These are phyloP conservation scores for Penicillium turbatum DNA, from an alignment of 495 filamentous ascomycete species.

Conservation along the genomic window DNA sequence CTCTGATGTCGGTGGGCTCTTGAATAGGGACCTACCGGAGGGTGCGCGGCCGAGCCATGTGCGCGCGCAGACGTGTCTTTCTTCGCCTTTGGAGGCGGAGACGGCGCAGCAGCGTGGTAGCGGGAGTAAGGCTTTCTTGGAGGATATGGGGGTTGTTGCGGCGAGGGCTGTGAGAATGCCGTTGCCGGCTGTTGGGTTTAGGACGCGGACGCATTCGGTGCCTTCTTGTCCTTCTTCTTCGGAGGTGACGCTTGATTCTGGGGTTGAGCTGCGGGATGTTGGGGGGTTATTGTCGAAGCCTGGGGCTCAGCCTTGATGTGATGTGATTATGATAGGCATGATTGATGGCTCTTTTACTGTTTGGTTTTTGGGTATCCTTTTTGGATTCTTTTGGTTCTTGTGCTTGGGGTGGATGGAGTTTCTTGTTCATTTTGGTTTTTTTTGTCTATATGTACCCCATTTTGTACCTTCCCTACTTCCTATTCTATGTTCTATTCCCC, in stretches of 20 bases:
- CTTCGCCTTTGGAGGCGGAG: background rate
- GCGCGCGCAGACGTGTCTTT: background rate
- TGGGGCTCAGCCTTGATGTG: background rate
- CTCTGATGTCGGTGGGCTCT: slow-evolving; percentile 66
- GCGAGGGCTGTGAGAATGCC: background rate
- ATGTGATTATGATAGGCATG: slow-evolving; percentile 4
- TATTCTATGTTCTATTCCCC: slow-evolving; percentile 9
- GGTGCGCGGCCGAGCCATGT: background rate
- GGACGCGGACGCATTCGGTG: background rate
- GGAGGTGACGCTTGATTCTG: slow-evolving; percentile 20
- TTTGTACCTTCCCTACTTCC: slow-evolving; percentile 2
- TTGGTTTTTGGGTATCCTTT: background rate
- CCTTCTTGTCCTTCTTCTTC: slow-evolving; percentile 22
- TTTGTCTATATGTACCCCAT: slow-evolving; percentile 6
- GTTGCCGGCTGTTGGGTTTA: background rate
- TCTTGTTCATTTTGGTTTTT: background rate
- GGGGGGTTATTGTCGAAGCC: slow-evolving; percentile 46
- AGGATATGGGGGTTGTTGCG: slow-evolving; percentile 50
- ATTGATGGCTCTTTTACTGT: background rate
- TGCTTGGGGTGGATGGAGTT: background rate
- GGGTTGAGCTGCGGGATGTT: slow-evolving; percentile 49
- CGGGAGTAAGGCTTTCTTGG: slow-evolving; percentile 51
- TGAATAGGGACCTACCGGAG: slow-evolving; percentile 24
- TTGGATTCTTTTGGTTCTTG: background rate
- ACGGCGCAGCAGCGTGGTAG: slow-evolving; percentile 13